These are phyloP conservation scores for Mariannaea elegans DNA, from an alignment of 2,329 filamentous ascomycete genomes.

Conservation along the genomic window DNA sequence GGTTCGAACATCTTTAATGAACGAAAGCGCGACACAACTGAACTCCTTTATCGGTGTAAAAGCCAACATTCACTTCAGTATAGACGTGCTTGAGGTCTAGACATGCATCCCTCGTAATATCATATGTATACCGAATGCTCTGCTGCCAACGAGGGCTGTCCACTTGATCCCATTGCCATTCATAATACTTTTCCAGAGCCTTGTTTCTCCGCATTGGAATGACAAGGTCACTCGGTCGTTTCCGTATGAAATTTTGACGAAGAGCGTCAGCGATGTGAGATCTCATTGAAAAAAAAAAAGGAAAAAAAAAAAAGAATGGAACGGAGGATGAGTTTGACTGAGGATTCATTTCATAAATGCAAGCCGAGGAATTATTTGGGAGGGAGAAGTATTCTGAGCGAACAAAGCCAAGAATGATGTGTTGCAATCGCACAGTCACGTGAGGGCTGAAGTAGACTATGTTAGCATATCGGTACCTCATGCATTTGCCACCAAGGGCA, in stretches of 20 bases:
- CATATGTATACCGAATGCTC: neutral
- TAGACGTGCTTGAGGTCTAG: neutral
- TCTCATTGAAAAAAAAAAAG: neutral
- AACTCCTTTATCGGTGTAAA: neutral
- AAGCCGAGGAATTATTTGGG: neutral
- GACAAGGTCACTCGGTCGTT: neutral
- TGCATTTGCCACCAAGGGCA: neutral
- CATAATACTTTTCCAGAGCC: neutral
- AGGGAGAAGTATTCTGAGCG: neutral
- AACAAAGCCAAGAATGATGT: neutral
- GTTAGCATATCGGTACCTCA: neutral
- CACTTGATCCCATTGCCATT: neutral
- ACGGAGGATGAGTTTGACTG: neutral
- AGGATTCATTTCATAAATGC: neutral
- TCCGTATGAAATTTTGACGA: neutral
- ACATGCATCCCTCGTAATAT: neutral
- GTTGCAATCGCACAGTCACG: neutral
- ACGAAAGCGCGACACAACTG: neutral
- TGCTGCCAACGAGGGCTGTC: neutral
- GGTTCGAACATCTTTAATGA: neutral
- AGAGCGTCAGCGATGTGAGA: neutral
- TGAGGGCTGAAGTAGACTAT: neutral
- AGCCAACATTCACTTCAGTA: neutral
- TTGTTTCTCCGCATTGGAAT: neutral
- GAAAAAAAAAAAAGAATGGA: neutral